Percentiles rank a stretch among this genome's conserved stretches.
Evolutionary conservation across 176 grass and related monocot genomes (phyloP).

Genomic region (Eremochloa ophiuroides): DNA sequence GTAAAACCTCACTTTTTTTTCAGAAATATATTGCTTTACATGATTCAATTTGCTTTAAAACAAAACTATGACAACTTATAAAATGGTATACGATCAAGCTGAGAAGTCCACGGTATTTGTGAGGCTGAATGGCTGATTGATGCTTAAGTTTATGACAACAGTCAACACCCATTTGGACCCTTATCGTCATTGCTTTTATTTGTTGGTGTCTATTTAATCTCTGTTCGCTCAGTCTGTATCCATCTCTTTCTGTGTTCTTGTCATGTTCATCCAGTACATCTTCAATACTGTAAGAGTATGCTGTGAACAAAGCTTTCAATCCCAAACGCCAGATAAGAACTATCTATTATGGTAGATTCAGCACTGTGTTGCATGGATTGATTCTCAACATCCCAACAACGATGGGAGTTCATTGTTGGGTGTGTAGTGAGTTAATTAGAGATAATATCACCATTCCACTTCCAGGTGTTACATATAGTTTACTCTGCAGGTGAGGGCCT

Average conservation of each 20-base stretch:
- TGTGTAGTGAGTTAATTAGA: not conserved
- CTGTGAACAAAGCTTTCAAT: not conserved
- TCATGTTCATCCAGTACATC: not conserved
- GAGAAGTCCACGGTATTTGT: not conserved
- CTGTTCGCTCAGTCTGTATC: not conserved
- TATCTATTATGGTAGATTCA: not conserved
- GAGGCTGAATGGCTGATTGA: not conserved
- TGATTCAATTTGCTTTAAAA: not conserved
- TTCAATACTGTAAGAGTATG: not conserved
- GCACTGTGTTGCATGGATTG: not conserved
- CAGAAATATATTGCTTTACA: not conserved
- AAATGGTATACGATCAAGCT: not conserved
- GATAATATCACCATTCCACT: not conserved
- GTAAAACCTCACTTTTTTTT: not conserved
- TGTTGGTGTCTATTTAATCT: not conserved
- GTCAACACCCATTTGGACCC: not conserved
- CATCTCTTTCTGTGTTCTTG: not conserved
- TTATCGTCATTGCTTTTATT: not conserved
- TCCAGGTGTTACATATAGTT: conserved; percentile 2
- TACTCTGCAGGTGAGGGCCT: conserved; percentile 87
- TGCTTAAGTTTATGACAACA: not conserved
- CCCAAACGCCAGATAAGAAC: not conserved
- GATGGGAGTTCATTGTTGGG: not conserved
- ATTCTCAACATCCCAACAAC: not conserved
- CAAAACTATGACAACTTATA: not conserved